Percentiles rank a stretch among this genome's conserved stretches.
phyloP scores from a whole-genome alignment of 2,329 filamentous ascomycete species.

The Phyllosticta capitalensis region DNA sequence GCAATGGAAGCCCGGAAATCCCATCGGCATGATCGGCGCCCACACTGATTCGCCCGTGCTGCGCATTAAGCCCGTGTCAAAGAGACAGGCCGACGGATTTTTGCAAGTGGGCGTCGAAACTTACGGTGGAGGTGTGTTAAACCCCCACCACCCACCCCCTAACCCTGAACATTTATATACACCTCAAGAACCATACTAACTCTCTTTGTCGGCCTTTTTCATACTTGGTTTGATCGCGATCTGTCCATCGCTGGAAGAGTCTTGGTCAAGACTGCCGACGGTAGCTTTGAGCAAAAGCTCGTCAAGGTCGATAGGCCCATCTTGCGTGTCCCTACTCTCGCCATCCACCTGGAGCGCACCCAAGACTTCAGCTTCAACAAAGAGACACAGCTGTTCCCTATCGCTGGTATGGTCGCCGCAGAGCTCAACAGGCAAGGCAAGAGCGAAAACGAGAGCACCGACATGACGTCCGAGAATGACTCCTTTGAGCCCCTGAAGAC shows the following conservation, averaged over 20 bases:
- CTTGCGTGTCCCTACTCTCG: conserved; percentile 82
- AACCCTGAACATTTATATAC: too few relatives aligned
- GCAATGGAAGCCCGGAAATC: conserved; percentile 85
- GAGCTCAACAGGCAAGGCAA: conserved; percentile 72
- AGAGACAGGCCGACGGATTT: conserved; percentile 77
- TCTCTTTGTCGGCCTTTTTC: too few relatives aligned
- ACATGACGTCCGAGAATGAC: conserved; percentile 26
- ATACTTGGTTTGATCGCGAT: conserved; percentile 96
- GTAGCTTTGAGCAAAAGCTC: conserved; percentile 70
- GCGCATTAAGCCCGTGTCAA: conserved; percentile 88
- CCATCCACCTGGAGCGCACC: conserved; percentile 84
- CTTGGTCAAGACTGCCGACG: conserved; percentile 65
- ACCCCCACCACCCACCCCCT: too few relatives aligned
- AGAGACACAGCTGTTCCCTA: conserved; percentile 90
- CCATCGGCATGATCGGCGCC: conserved; percentile 84
- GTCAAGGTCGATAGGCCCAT: conserved; percentile 87
- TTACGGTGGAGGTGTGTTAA: conserved; percentile 84
- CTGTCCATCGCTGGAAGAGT: conserved; percentile 81
- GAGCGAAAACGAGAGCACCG: conserved; percentile 38
- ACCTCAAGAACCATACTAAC: too few relatives aligned
- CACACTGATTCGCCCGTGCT: conserved; percentile 95
- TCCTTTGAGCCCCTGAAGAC: conserved; percentile 66
- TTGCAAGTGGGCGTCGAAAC: conserved; percentile 93
- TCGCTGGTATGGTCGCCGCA: conserved; percentile 75
- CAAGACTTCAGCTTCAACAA: conserved; percentile 90